A percentile compares a stretch with the other conserved stretches of the same genome.
Conservation (phyloP, 2,329 filamentous ascomycete species). For the Xylaria hypoxylon region DNA sequence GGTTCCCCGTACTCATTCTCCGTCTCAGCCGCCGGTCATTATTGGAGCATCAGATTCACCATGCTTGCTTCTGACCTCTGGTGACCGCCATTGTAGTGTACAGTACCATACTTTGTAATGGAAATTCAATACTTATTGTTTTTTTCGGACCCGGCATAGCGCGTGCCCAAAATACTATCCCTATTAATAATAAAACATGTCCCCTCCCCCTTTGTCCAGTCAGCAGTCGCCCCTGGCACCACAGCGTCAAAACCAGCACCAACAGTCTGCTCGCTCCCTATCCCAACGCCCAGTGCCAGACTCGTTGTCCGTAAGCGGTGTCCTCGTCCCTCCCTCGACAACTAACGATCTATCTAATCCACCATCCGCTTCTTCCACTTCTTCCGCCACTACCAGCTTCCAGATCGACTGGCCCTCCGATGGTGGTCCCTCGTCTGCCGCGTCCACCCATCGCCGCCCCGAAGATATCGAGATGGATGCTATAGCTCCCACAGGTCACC, state of each 20-base stretch:
- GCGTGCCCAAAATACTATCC: slow-evolving; percentile 3
- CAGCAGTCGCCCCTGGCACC: slow-evolving; percentile 39
- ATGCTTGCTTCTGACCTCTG: slow-evolving; percentile 28
- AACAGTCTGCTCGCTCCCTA: slow-evolving; percentile 42
- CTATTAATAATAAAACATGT: slow-evolving; percentile 42
- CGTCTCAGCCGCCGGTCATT: slow-evolving; percentile 23
- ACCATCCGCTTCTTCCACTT: slow-evolving; percentile 50
- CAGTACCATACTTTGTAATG: slow-evolving; percentile 24
- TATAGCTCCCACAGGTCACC: slow-evolving; percentile 61
- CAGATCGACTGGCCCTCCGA: slow-evolving; percentile 50
- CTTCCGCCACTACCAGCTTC: slow-evolving; percentile 52
- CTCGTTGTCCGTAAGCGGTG: slow-evolving; percentile 26
- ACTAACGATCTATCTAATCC: slow-evolving; percentile 48
- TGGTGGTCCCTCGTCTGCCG: slow-evolving; percentile 44
- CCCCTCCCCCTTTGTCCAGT: slow-evolving; percentile 48
- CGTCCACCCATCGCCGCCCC: slow-evolving; percentile 45
- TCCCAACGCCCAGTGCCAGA: slow-evolving; percentile 28
- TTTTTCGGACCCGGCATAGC: slow-evolving; percentile 29
- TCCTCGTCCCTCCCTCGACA: slow-evolving; percentile 21
- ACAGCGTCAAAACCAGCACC: slow-evolving; percentile 38
- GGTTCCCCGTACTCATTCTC: background rate
- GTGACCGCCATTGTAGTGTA: slow-evolving; percentile 31
- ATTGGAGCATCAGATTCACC: slow-evolving; percentile 27
- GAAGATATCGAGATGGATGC: slow-evolving; percentile 68
- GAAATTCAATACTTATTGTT: slow-evolving; percentile 18